phyloP scores from a whole-genome alignment of 768 basidiomycete genomes.

The Leucocoprinus leucothites region DNA sequence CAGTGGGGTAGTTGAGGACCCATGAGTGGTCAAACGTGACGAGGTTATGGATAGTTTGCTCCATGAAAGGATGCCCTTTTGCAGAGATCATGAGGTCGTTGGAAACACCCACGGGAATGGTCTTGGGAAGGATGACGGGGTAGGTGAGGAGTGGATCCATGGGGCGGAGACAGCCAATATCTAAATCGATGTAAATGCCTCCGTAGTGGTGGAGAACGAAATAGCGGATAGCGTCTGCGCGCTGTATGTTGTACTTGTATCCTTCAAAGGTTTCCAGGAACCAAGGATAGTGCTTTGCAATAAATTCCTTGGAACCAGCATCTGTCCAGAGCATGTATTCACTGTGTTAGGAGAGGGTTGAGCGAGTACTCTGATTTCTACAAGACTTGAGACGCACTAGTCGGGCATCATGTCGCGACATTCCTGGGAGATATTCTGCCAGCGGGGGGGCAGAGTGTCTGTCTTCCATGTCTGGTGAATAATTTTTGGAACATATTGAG shows the following conservation, averaged over 20 bases:
- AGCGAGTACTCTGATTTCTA: conserved; percentile 11
- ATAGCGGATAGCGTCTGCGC: conserved; percentile 97
- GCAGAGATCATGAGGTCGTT: conserved; percentile 96
- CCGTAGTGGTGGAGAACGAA: conserved; percentile 96
- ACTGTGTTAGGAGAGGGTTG: conserved; percentile 38
- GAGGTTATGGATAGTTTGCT: conserved; percentile 90
- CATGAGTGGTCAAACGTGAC: conserved; percentile 90
- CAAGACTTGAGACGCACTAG: conserved; percentile 63
- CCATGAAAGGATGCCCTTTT: conserved; percentile 83
- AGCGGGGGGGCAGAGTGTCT: conserved; percentile 75
- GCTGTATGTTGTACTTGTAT: conserved; percentile 90
- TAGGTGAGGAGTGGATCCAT: conserved; percentile 84
- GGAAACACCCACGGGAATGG: conserved; percentile 94
- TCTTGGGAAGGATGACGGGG: conserved; percentile 89
- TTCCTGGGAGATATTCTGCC: conserved; percentile 76
- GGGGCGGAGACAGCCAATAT: conserved; percentile 88
- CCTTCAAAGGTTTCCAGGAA: conserved; percentile 92
- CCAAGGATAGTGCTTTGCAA: conserved; percentile 84
- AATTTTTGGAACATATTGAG: conserved; percentile 85
- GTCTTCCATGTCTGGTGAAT: conserved; percentile 99
- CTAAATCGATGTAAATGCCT: conserved; percentile 94
- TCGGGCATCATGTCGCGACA: conserved; percentile 93
- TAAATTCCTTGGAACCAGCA: conserved; percentile 83
- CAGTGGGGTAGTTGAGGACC: conserved; percentile 96
- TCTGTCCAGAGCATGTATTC: conserved; percentile 99